Evolutionary conservation across 2,329 filamentous ascomycete genomes (phyloP).

Genomic region (Lasiodiplodia hormozganensis): DNA sequence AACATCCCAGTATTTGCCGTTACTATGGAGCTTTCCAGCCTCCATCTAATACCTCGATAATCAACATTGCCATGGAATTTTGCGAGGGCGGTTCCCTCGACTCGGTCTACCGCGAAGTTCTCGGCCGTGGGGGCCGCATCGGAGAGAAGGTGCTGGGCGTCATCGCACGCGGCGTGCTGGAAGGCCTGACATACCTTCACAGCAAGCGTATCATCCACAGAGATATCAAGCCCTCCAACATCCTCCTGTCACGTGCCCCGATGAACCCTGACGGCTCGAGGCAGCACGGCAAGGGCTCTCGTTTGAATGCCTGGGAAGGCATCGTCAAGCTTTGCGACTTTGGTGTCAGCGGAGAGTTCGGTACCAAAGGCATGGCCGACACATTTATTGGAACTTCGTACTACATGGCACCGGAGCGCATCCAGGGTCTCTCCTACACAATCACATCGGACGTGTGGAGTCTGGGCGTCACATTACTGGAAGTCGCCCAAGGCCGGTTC

Average conservation of each 20-base stretch:
- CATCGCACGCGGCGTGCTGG: constrained; percentile 92
- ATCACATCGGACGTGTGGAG: constrained; percentile 99
- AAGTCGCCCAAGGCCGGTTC: constrained; percentile 98
- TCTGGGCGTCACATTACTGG: constrained; percentile 92
- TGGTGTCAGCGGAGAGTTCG: constrained; percentile 95
- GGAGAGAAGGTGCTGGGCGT: constrained; percentile 98
- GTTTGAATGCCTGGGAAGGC: constrained; percentile 60
- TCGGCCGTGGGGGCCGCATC: constrained; percentile 90
- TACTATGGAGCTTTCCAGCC: constrained; percentile 99
- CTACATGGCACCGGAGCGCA: constrained; percentile 98
- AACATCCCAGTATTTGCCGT: constrained; percentile 93
- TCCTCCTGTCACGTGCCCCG: constrained; percentile 77
- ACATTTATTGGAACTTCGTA: constrained; percentile 99
- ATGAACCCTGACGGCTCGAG: constrained; percentile 22
- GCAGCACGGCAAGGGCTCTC: constrained; percentile 7
- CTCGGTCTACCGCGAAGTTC: constrained; percentile 96
- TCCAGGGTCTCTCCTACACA: constrained; percentile 96
- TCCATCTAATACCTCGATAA: constrained; percentile 84
- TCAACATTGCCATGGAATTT: constrained; percentile 99
- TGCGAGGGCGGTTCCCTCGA: constrained; percentile 96
- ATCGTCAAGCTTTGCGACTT: constrained; percentile 99
- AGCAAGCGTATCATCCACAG: constrained; percentile 96
- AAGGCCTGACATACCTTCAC: constrained; percentile 93
- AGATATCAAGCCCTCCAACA: constrained; percentile 98
- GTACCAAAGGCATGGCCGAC: constrained; percentile 97